Conservation (phyloP, 495 filamentous ascomycete genomes). For the Cercophora samala region DNA sequence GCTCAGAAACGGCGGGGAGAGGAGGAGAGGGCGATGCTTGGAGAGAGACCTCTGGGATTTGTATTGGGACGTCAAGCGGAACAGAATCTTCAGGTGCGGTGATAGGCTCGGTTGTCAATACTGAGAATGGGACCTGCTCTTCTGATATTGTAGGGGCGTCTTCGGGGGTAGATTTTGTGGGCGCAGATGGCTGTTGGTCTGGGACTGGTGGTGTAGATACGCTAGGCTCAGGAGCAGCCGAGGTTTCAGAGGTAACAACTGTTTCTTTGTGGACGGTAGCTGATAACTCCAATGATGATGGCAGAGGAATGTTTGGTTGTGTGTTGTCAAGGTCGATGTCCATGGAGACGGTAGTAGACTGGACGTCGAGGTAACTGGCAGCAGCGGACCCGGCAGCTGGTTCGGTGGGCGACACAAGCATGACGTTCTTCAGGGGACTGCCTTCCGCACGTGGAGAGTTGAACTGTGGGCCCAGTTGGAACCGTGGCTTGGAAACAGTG, state of each 20-base stretch:
- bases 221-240: neutral
- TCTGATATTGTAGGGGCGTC: neutral
- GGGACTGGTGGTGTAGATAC: neutral
- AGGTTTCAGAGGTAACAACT: neutral
- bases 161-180: no score
- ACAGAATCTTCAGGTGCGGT: neutral
- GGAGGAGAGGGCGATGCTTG: neutral
- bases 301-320: neutral
- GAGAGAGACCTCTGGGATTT: neutral
- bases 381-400: constrained; percentile 11
- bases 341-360: constrained; percentile 10
- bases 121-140: neutral
- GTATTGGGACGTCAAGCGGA: neutral
- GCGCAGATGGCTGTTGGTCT: neutral
- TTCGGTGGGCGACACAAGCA: constrained; percentile 37
- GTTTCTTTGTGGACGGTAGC: neutral
- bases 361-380: constrained; percentile 19
- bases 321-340: constrained; percentile 12
- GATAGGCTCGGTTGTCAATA: neutral
- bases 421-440: constrained; percentile 48
- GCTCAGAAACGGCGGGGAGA: neutral
- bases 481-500: constrained; percentile 27
- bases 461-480: constrained; percentile 19
- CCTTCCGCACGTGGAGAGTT: constrained; percentile 38
- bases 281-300: neutral